Evolutionary conservation across 495 filamentous ascomycete genomes (phyloP), one percentile per base, ranked within the genome.

Genomic region (Xylaria palmicola): DNA sequence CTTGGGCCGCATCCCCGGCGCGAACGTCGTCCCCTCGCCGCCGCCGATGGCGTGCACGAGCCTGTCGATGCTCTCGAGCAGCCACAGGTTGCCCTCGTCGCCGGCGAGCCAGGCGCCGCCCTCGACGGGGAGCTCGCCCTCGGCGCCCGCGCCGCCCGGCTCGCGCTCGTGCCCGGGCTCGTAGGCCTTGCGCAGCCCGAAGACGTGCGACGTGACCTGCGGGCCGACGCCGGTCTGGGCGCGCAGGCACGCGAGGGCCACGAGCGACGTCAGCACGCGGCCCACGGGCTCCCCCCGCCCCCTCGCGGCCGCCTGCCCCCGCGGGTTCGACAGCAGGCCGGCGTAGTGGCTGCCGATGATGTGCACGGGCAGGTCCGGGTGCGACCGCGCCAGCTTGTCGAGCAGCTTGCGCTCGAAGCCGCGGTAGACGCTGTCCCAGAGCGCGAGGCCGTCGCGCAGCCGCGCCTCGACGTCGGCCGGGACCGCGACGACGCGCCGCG

Each of bases 141-240:
- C 66, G 26, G 74, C 82, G 62, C 84, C 77, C 15, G 74, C 77
- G 24, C 68, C 79, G 6, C 85, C 88, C 77, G 90, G 85, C 61
- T 89, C 86, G 22, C n/a, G n/a, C n/a, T n/a, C n/a, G n/a, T n/a
- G n/a, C n/a, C n/a, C 88, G 77, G 90, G 85, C 61, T 89, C 86
- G 22, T 86, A 77, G 13, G 83, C 88, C 77, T 92, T 92, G 43
- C 87, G 68, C 68, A 81, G 64, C 4, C 89, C 89, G 76, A 88
- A 91, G 0, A 92, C 76, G 74, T 93, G 90, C 60, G 84, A 87
- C 6, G 85, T 73, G 6, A 93, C 89, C 77, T 93, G 90, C 22
- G 90, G 90, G 1, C 85, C 89, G 3, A 92, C 89, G 1, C 90
- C 90, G 10, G 85, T 86, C 76, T 93, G 90, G 49, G 90, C 81